A percentile compares a stretch with the other conserved stretches of the same genome.
These are phyloP conservation scores for Aspergillus aculeatinus DNA, from an alignment of 2,329 filamentous ascomycete species.

Conservation along the genomic window DNA sequence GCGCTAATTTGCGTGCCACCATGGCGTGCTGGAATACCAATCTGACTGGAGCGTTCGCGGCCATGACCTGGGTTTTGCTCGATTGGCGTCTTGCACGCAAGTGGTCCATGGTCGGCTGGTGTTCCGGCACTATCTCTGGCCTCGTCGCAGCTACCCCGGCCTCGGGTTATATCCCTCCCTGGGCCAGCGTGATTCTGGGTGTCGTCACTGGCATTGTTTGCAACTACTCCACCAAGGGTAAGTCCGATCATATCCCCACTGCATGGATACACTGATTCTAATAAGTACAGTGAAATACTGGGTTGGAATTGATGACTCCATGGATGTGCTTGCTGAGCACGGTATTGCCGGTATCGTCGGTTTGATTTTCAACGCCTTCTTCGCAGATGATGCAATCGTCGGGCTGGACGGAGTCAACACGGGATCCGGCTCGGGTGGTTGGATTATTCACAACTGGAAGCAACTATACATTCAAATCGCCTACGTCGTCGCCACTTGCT, in stretches of 20 bases:
- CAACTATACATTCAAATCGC: constrained; percentile 71
- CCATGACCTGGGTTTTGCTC: constrained; percentile 90
- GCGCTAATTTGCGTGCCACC: constrained; percentile 86
- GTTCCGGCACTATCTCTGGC: constrained; percentile 82
- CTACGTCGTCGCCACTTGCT: constrained; percentile 63
- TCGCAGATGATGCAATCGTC: constrained; percentile 72
- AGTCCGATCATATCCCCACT: constrained; percentile 40
- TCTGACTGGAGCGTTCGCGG: constrained; percentile 85
- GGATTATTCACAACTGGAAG: constrained; percentile 69
- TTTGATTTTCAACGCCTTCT: constrained; percentile 74
- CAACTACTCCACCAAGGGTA: constrained; percentile 87
- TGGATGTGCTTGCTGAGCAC: constrained; percentile 91
- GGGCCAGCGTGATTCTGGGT: constrained; percentile 62
- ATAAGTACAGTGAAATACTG: constrained; percentile 61
- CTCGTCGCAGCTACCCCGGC: constrained; percentile 85
- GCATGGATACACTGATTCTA: constrained; percentile 2
- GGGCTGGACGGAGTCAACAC: constrained; percentile 66
- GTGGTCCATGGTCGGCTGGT: constrained; percentile 93
- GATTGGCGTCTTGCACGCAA: constrained; percentile 93
- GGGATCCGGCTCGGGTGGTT: constrained; percentile 56
- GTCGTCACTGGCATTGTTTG: constrained; percentile 65
- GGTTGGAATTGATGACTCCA: constrained; percentile 79
- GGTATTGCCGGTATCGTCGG: constrained; percentile 79
- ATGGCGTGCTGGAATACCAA: constrained; percentile 99
- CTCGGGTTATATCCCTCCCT: constrained; percentile 72